Evolutionary conservation across 164 flowering plant species (phyloP).

Genomic region (Aristolochia californica): DNA sequence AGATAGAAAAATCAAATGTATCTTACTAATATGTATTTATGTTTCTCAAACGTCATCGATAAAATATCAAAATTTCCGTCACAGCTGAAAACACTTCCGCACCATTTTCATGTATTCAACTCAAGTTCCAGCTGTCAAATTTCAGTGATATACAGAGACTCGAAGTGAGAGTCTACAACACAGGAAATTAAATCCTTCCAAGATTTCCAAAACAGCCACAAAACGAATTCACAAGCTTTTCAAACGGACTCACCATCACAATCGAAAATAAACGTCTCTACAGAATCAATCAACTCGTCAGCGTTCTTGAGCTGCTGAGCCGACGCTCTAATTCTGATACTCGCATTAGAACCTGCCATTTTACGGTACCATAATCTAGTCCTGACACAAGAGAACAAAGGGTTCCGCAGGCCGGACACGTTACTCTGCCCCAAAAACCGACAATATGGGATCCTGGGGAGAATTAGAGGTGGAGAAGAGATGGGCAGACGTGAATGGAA

Average conservation of each 20-base stretch:
- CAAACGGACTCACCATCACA: slow-evolving; percentile 65
- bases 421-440: slow-evolving; percentile 8
- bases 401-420: slow-evolving; percentile 3
- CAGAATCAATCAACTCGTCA: slow-evolving; percentile 84
- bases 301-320: slow-evolving; percentile 60
- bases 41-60: too few species aligned
- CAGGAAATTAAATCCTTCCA: neutral
- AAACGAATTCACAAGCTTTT: neutral
- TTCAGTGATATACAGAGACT: too few species aligned
- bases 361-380: slow-evolving; percentile 9
- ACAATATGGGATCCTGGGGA: slow-evolving; percentile 5
- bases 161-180: neutral
- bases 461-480: slow-evolving; percentile 1
- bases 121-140: too few species aligned
- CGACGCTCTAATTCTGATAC: slow-evolving; percentile 22
- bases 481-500: slow-evolving; percentile 4
- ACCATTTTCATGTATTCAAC: too few species aligned
- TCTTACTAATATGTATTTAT: neutral
- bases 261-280: slow-evolving; percentile 92
- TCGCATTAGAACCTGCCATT: slow-evolving; percentile 21
- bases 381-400: neutral
- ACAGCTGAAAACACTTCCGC: too few species aligned
- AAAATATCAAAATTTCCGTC: too few species aligned
- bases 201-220: neutral
- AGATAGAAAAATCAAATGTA: neutral